Percentiles rank a stretch among this genome's conserved stretches.
Evolutionary conservation across 805 yeast species (phyloP).

Genomic region (Wickerhamiella lipophila): DNA sequence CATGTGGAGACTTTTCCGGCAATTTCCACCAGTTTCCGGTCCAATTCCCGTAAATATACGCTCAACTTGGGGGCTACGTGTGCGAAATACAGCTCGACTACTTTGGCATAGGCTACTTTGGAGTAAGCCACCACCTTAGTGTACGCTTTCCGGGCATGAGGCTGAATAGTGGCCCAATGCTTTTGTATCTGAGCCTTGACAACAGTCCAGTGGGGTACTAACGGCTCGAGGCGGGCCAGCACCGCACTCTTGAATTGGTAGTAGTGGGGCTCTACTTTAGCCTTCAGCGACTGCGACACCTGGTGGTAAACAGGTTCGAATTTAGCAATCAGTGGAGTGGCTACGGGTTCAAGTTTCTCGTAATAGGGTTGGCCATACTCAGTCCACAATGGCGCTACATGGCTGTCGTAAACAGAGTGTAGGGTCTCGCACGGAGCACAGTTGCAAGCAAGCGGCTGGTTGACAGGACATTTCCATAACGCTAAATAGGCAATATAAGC

Average conservation of each 20-base stretch:
- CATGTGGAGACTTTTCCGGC: not conserved
- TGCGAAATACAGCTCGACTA: not conserved
- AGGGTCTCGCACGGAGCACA: constrained; percentile 5
- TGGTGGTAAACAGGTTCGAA: not conserved
- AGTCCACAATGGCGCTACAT: constrained; percentile 6
- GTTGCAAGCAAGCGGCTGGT: constrained; percentile 5
- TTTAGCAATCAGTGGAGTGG: not conserved
- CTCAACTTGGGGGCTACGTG: not conserved
- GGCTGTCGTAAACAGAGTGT: constrained; percentile 2
- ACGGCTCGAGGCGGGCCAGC: constrained; percentile 1
- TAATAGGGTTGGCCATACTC: constrained; percentile 5
- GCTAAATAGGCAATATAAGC: constrained; percentile 11
- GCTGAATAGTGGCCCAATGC: not conserved
- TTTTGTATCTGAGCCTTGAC: not conserved
- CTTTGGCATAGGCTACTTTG: not conserved
- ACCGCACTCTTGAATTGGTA: not conserved
- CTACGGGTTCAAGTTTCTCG: constrained; percentile 2
- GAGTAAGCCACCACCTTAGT: not conserved
- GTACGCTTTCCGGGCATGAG: not conserved
- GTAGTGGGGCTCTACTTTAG: not conserved
- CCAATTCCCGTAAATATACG: not conserved
- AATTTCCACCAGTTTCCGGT: not conserved
- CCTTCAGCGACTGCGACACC: not conserved
- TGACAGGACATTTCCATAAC: constrained; percentile 12
- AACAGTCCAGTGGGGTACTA: not conserved